Conservation (phyloP, 1,139 yeast species). For the Eremothecium sinecaudum region DNA sequence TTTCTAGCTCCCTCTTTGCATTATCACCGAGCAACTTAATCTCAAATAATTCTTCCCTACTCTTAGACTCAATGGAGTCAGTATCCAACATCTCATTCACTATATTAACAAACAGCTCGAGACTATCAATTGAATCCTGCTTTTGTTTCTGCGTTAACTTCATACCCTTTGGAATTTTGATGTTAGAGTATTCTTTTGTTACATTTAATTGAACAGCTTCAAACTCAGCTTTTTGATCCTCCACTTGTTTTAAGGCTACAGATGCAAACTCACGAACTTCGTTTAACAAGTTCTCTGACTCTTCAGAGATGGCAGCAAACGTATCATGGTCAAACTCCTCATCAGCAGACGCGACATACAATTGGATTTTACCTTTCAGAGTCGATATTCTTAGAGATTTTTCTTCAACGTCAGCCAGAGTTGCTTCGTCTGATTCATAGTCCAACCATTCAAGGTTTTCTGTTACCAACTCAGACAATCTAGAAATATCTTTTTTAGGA, state of each 20-base stretch:
- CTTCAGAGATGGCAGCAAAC: constrained; percentile 33
- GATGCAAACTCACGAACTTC: constrained; percentile 8
- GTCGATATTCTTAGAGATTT: constrained; percentile 29
- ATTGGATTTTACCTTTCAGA: constrained; percentile 27
- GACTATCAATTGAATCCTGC: constrained; percentile 8
- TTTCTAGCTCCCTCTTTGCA: constrained; percentile 9
- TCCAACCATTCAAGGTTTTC: constrained; percentile 73
- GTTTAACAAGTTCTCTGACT: constrained; percentile 12
- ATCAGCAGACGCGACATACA: constrained; percentile 30
- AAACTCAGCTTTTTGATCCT: constrained; percentile 13
- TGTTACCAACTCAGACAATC: constrained; percentile 34
- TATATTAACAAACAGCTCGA: constrained; percentile 7
- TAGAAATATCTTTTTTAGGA: constrained; percentile 33
- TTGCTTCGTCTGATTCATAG: constrained; percentile 53
- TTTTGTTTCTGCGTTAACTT: constrained; percentile 8
- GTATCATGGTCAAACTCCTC: constrained; percentile 32
- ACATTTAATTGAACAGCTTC: constrained; percentile 15
- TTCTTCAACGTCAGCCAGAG: constrained; percentile 32
- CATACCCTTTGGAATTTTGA: constrained; percentile 13
- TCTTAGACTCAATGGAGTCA: constrained; percentile 6
- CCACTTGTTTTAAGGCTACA: constrained; percentile 10
- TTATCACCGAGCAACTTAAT: constrained; percentile 18
- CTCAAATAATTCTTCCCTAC: constrained; percentile 22
- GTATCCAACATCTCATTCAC: constrained; percentile 7
- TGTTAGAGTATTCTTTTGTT: constrained; percentile 14